These are phyloP conservation scores for Yamagishiella unicocca DNA, from an alignment of 139 green algal genomes.

Conservation along the genomic window DNA sequence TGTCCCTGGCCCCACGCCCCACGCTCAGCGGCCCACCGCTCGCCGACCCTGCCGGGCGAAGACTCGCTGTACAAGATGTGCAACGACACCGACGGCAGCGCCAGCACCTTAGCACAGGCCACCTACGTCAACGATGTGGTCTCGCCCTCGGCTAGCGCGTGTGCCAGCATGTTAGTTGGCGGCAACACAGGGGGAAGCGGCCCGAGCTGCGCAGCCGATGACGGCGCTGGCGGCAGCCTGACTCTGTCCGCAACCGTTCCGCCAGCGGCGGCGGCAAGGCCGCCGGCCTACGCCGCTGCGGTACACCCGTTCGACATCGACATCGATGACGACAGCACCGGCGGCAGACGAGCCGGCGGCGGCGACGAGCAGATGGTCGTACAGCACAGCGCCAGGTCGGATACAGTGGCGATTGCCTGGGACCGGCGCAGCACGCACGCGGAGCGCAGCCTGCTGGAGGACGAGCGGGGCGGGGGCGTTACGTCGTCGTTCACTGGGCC, in stretches of 20 bases:
- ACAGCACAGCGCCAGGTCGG: conserved; percentile 5
- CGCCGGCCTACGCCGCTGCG: background rate
- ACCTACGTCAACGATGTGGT: background rate
- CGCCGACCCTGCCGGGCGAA: background rate
- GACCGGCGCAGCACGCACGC: conserved; percentile 15
- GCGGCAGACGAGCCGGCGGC: background rate
- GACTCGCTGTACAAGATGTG: background rate
- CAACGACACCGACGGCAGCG: background rate
- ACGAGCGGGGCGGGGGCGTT: background rate
- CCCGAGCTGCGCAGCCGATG: background rate
- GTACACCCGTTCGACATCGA: background rate
- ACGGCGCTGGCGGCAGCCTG: background rate
- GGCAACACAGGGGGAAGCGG: background rate
- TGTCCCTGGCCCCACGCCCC: background rate
- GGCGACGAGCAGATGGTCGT: background rate
- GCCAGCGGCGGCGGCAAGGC: background rate
- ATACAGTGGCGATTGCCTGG: conserved; percentile 24
- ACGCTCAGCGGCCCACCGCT: background rate
- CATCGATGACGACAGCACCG: background rate
- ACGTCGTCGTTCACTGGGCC: background rate
- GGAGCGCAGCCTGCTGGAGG: conserved; percentile 3
- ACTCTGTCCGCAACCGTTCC: background rate
- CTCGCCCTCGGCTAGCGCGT: background rate
- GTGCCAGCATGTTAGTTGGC: too few species aligned
- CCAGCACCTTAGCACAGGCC: background rate